These are phyloP conservation scores for Bipolaris victoriae DNA, from an alignment of 2,329 filamentous ascomycete species.

Conservation along the genomic window DNA sequence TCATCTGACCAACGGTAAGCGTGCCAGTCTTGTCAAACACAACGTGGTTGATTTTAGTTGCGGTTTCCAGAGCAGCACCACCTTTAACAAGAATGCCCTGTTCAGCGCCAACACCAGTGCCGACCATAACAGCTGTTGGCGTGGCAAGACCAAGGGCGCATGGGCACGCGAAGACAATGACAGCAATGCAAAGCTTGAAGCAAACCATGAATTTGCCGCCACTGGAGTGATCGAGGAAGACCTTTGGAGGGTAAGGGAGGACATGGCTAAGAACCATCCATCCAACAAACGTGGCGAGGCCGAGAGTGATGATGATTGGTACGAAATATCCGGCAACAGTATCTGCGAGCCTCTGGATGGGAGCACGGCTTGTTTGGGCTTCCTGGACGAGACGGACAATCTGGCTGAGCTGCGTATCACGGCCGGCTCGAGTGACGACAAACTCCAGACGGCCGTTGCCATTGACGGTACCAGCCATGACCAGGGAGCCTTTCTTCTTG, in stretches of 20 bases:
- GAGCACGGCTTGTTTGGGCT: constrained; percentile 90
- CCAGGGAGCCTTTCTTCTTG: constrained; percentile 77
- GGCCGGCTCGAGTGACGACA: constrained; percentile 86
- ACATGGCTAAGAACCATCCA: constrained; percentile 97
- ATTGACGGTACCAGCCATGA: constrained; percentile 96
- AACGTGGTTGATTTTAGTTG: constrained; percentile 87
- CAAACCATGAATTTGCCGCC: constrained; percentile 97
- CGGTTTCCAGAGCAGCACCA: constrained; percentile 86
- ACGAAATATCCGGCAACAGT: constrained; percentile 93
- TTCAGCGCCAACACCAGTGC: constrained; percentile 94
- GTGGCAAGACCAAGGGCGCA: constrained; percentile 96
- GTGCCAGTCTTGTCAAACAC: constrained; percentile 97
- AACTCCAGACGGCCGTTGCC: constrained; percentile 91
- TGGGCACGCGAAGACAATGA: constrained; percentile 97
- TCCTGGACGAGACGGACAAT: constrained; percentile 99
- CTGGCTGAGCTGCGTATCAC: constrained; percentile 95
- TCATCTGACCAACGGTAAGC: constrained; percentile 94
- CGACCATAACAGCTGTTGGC: constrained; percentile 98
- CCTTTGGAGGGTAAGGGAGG: constrained; percentile 80
- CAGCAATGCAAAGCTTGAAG: constrained; percentile 95
- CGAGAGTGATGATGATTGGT: constrained; percentile 83
- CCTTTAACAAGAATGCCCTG: constrained; percentile 98
- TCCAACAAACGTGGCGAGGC: constrained; percentile 79
- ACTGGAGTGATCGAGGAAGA: constrained; percentile 79
- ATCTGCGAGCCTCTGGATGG: constrained; percentile 93